These are phyloP conservation scores for Pezicula carpinea DNA, from an alignment of 2,329 filamentous ascomycete species.

Conservation along the genomic window DNA sequence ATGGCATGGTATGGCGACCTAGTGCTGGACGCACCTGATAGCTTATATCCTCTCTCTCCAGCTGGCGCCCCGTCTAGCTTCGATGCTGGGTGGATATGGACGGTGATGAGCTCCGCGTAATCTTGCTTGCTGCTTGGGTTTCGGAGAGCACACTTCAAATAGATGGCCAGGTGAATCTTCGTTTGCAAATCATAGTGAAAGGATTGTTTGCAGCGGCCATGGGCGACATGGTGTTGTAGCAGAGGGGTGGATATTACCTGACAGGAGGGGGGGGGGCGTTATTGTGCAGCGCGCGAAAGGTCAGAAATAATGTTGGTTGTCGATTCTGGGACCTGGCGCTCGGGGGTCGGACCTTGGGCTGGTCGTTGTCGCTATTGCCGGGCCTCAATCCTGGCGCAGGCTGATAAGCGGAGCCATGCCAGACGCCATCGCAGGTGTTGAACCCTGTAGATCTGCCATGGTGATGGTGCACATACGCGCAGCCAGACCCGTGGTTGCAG, in stretches of 20 bases:
- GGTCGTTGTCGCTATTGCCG: not conserved
- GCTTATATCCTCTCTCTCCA: slow-evolving; percentile 11
- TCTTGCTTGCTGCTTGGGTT: slow-evolving; percentile 7
- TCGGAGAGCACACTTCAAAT: slow-evolving; percentile 19
- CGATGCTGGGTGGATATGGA: not conserved
- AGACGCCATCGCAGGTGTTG: slow-evolving; percentile 3
- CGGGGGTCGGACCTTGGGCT: slow-evolving; percentile 1
- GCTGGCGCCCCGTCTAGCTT: slow-evolving; percentile 1
- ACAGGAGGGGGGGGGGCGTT: slow-evolving; percentile 6
- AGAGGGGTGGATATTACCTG: slow-evolving; percentile 13
- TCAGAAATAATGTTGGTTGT: slow-evolving; percentile 2
- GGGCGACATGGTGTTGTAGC: slow-evolving; percentile 17
- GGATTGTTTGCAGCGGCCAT: slow-evolving; percentile 19
- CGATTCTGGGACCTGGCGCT: slow-evolving; percentile 1
- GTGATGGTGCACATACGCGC: too few relatives aligned
- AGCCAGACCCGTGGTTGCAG: too few relatives aligned
- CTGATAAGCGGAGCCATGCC: slow-evolving; percentile 2
- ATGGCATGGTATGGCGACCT: not conserved
- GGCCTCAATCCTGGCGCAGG: not conserved
- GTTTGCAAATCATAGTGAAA: slow-evolving; percentile 26
- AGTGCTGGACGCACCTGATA: slow-evolving; percentile 5
- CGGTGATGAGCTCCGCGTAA: slow-evolving; percentile 9
- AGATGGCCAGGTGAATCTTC: slow-evolving; percentile 26
- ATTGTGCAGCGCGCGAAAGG: slow-evolving; percentile 6
- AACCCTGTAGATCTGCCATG: slow-evolving; percentile 12